Evolutionary conservation across 306 rosid species (phyloP), one percentile per base, ranked within the genome.

Genomic region (Carpinus fangiana): DNA sequence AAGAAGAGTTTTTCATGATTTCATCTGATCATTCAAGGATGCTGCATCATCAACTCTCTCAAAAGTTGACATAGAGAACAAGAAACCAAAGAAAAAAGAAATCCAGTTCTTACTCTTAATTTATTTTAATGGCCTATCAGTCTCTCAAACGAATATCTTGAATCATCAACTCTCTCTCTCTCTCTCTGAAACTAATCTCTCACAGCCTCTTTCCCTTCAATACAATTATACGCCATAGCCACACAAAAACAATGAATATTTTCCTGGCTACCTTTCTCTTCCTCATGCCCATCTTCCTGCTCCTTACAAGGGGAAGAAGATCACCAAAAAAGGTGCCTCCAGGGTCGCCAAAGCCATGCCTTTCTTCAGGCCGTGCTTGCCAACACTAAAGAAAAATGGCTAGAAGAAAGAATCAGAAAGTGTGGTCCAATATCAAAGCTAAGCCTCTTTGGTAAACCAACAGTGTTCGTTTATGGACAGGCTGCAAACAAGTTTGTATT

Each of bases 341-440:
- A 9, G 98, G 94, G 56, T 90, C 91, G 96, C 38, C 91, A 93
- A 75, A 93, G 90, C 74, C 88, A 88, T 17, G 66, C 77, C 48
- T 82, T 90, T 71, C 92, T 90, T 11, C 48, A 76, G 55, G 86
- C 94, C 7, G 85, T 87, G 94, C 87, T 88, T 2, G 71, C 86
- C 59, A 93, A 93, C 85, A 86, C 90, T 0, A 88, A 88, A 34
- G 94, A 93, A 69, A 62, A 90, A 80, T 91, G 97, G 97, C 68
- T 87, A 13, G 23, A 77, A n/a, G 20, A 59, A 28, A 79, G 88
- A 71, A 72, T 86, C 31, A 52, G 0, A 36, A 83, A 81, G 73
- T 83, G 81, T 4, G 89, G 88, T 38, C 82, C 86, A 3, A 45
- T 86, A 23, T 88, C 85, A 17, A 88, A 88, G 83, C 83, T 88